A percentile compares a stretch with the other conserved stretches of the same genome.
Evolutionary conservation across 768 basidiomycete species (phyloP).

Genomic region (Psilocybe azurescens): DNA sequence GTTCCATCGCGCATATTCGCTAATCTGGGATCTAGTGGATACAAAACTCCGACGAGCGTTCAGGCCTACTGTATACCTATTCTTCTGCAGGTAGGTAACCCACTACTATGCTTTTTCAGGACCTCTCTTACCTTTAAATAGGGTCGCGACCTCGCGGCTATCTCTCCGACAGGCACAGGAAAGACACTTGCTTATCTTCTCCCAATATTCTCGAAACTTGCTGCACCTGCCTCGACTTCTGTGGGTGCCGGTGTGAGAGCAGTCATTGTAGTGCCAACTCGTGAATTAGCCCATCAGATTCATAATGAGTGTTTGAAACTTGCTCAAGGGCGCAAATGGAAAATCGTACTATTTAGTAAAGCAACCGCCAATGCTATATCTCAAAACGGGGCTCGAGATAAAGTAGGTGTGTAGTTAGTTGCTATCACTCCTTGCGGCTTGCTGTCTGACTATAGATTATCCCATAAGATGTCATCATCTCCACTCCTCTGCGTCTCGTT

Average conservation of each 20-base stretch:
- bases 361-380: conserved; percentile 84
- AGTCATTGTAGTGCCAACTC: conserved; percentile 87
- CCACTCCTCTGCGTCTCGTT: conserved; percentile 90
- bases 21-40: conserved; percentile 68
- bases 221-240: conserved; percentile 55
- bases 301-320: conserved; percentile 88
- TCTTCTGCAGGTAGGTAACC: conserved; percentile 66
- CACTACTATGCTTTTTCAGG: background rate
- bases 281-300: conserved; percentile 96
- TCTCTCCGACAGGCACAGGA: conserved; percentile 97
- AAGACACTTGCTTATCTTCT: conserved; percentile 95
- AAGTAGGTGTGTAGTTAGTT: conserved; percentile 64
- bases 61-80: conserved; percentile 84
- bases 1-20: conserved; percentile 63
- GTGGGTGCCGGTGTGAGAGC: conserved; percentile 72
- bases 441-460: background rate
- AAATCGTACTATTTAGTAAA: conserved; percentile 83
- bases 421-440: background rate
- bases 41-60: conserved; percentile 76
- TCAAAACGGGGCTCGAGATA: conserved; percentile 73
- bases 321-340: conserved; percentile 83
- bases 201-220: conserved; percentile 72
- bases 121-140: conserved; percentile 30
- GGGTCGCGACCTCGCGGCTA: conserved; percentile 88
- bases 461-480: conserved; percentile 81